Conservation (phyloP, 2,329 filamentous ascomycete genomes). For the Cephalotrichum gorgonifer region DNA sequence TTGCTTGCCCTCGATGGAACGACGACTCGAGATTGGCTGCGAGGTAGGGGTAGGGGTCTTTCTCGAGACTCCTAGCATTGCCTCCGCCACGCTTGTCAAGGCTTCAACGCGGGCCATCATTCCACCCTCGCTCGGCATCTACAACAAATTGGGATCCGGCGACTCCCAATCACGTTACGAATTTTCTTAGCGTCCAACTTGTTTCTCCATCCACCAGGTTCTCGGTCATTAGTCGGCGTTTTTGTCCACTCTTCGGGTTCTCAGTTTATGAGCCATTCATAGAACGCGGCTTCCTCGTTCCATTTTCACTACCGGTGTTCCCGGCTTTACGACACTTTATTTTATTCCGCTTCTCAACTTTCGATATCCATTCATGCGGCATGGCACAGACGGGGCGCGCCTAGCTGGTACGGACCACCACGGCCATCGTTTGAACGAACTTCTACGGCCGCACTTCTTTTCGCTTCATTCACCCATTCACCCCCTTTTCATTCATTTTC, state of each 20-base stretch:
- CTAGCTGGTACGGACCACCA: slow-evolving; percentile 3
- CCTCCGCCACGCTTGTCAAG: too few relatives aligned
- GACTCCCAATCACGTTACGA: background rate
- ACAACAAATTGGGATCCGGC: background rate
- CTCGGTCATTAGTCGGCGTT: slow-evolving; percentile 8
- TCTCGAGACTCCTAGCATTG: too few relatives aligned
- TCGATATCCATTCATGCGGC: slow-evolving; percentile 8
- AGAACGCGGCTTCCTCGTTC: slow-evolving; percentile 6
- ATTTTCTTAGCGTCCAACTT: background rate
- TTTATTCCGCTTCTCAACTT: slow-evolving; percentile 3
- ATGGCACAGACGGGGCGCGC: slow-evolving; percentile 10
- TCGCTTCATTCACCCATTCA: background rate
- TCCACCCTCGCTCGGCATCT: too few relatives aligned
- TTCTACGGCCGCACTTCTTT: background rate
- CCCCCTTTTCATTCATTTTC: slow-evolving; percentile 1
- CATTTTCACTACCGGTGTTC: slow-evolving; percentile 5
- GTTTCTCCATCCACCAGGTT: background rate
- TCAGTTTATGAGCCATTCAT: slow-evolving; percentile 2
- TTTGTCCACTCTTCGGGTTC: background rate
- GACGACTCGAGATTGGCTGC: background rate
- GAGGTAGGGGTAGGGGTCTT: too few relatives aligned
- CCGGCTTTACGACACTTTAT: slow-evolving; percentile 3
- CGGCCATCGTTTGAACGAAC: background rate
- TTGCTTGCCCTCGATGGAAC: background rate
- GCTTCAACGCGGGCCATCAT: too few relatives aligned